Evolutionary conservation across 129 eudicot species (phyloP).

Genomic region (Lactuca sativa): DNA sequence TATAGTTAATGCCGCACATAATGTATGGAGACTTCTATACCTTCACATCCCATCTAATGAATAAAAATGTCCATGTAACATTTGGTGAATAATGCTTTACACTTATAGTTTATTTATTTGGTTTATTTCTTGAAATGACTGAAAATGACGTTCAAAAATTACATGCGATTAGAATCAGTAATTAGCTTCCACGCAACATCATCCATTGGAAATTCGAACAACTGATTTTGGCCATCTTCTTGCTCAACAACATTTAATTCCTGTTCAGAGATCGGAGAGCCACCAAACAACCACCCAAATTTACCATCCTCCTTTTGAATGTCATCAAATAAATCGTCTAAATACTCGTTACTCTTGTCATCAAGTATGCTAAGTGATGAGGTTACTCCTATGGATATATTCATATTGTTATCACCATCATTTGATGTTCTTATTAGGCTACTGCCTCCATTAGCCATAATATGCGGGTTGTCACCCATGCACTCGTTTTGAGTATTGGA

Average conservation of each 20-base stretch:
- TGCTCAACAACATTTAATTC: neutral
- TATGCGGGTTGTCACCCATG: neutral
- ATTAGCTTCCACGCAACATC: constrained; percentile 8
- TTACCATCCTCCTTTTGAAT: neutral
- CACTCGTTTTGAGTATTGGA: neutral
- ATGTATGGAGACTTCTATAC: too few species aligned
- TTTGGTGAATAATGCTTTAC: too few species aligned
- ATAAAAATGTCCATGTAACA: too few species aligned
- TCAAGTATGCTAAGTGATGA: neutral
- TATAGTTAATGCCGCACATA: too few species aligned
- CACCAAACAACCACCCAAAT: neutral
- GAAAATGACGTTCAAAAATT: too few species aligned
- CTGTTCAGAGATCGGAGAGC: neutral
- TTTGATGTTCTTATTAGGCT: neutral
- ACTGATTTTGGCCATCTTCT: neutral
- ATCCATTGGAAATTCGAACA: neutral
- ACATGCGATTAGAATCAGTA: neutral
- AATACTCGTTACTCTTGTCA: neutral
- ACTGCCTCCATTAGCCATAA: neutral
- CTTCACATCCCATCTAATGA: too few species aligned
- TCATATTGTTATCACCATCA: neutral
- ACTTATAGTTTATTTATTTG: too few species aligned
- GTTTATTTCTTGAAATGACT: too few species aligned
- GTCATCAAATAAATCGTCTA: neutral
- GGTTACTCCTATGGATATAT: neutral